These are phyloP conservation scores for Xenoacremonium recifei DNA, from an alignment of 2,329 filamentous ascomycete species.

Conservation along the genomic window DNA sequence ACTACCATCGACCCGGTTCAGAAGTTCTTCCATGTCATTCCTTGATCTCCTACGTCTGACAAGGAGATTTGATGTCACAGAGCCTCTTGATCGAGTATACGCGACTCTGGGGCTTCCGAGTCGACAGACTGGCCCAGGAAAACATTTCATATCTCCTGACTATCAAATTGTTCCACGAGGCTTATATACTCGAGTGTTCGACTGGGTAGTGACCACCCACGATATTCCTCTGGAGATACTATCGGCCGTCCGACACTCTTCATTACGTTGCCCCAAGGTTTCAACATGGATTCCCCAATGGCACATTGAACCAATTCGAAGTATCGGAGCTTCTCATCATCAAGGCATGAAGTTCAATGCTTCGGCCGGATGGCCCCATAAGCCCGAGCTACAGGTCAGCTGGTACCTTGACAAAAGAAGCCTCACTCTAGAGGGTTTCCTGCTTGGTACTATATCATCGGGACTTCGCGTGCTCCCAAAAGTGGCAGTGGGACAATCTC, in stretches of 20 bases:
- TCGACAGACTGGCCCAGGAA: slow-evolving; percentile 2
- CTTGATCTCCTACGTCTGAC: slow-evolving; percentile 4
- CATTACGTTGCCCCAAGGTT: neutral
- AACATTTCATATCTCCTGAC: slow-evolving; percentile 1
- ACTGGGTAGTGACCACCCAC: neutral
- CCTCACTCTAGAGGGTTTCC: slow-evolving; percentile 2
- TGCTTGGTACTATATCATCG: too few relatives aligned
- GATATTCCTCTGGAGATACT: slow-evolving; percentile 4
- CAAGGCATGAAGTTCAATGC: slow-evolving; percentile 5
- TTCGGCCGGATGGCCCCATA: neutral
- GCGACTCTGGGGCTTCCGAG: slow-evolving; percentile 4
- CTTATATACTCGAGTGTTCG: slow-evolving; percentile 3
- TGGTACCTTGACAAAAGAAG: slow-evolving; percentile 3
- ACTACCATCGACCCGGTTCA: neutral
- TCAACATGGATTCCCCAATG: slow-evolving; percentile 6
- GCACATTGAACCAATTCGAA: slow-evolving; percentile 2
- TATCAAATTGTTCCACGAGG: slow-evolving; percentile 2
- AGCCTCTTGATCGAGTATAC: slow-evolving; percentile 2
- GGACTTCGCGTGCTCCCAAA: too few relatives aligned
- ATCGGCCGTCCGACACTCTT: slow-evolving; percentile 2
- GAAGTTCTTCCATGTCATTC: slow-evolving; percentile 2
- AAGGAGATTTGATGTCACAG: slow-evolving; percentile 1
- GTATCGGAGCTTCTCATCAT: slow-evolving; percentile 2
- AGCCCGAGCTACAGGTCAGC: neutral
- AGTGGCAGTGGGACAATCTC: neutral